Base-by-base conservation (phyloP, 805 yeast genomes). In the Zygoascus biomembranicola region DNA sequence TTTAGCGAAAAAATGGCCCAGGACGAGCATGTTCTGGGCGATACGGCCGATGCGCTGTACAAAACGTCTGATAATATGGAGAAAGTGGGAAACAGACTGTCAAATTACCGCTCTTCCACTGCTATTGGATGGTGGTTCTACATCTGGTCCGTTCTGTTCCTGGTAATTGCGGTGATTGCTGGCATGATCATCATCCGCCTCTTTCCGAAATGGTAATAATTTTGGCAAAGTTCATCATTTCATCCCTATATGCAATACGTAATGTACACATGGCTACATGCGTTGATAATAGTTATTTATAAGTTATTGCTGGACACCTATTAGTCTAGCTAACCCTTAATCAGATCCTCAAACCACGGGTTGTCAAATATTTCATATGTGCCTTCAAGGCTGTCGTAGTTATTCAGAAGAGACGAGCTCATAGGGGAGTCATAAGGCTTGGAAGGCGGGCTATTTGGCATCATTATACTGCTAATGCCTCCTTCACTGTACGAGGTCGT, bases 41-140 rank as follows among this genome's bases (percentile, higher is more conserved):
- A 63, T 2, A 67, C 77, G 0, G 56, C 65, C n/a, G 64, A 60
- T 8, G 68, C 75, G 3, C 53, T 73, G 39, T 65, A 67, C 45
- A 59, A 59, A 42, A 66, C 73, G 13, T 60, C 69, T 1, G 62
- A 62, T 1, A 62, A 56, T 28, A 69, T 73, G 70, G 57, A 61
- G 8, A 59, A 56, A 11, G 72, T 72, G 6, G 76, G 74, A 5
- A 52, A 61, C 19, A 47, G 63, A 32, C 61, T 72, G 48, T 45
- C 57, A 46, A 57, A 62, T 55, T 72, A 71, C 61, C 64, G 71
- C 20, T 49, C 59, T 6, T 54, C 64, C 5, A 61, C 67, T 4
- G 73, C 73, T 16, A 60, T 73, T 18, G 73, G 76, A 8, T 70
- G 70, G 69, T 61, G 62, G 67, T 73, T 72, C 54, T 73, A 73